These are phyloP conservation scores for Cordyceps militaris DNA, from an alignment of 2,329 filamentous ascomycete genomes.

Conservation along the genomic window DNA sequence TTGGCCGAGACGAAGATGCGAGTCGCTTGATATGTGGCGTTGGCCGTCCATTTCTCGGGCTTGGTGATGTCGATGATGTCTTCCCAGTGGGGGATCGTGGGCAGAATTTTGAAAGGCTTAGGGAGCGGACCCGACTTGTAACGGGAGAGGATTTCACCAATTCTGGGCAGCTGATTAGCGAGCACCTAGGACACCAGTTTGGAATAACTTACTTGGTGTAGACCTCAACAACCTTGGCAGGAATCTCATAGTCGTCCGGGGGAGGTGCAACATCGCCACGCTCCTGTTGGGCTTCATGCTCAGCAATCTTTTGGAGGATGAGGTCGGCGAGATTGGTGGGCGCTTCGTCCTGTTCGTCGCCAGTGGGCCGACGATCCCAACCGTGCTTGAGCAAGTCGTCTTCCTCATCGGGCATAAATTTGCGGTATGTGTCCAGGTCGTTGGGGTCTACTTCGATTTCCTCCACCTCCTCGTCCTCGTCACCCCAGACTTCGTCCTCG, in stretches of 20 bases:
- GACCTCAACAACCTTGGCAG: slow-evolving; percentile 86
- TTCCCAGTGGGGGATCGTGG: slow-evolving; percentile 85
- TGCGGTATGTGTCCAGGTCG: slow-evolving; percentile 85
- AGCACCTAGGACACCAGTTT: slow-evolving; percentile 14
- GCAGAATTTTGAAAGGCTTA: slow-evolving; percentile 95
- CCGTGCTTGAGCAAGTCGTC: slow-evolving; percentile 66
- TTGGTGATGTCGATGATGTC: slow-evolving; percentile 78
- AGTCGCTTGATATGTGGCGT: slow-evolving; percentile 79
- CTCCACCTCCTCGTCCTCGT: slow-evolving; percentile 66
- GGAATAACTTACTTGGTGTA: slow-evolving; percentile 65
- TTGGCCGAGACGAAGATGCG: slow-evolving; percentile 86
- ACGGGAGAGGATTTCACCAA: slow-evolving; percentile 79
- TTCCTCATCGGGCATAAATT: slow-evolving; percentile 71
- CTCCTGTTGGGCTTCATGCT: slow-evolving; percentile 67
- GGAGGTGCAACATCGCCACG: slow-evolving; percentile 37
- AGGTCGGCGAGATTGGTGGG: slow-evolving; percentile 82
- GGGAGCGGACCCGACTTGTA: slow-evolving; percentile 96
- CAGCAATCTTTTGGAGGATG: slow-evolving; percentile 89
- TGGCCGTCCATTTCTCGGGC: slow-evolving; percentile 67
- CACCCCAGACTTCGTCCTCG: slow-evolving; percentile 68
- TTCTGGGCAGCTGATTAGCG: slow-evolving; percentile 36
- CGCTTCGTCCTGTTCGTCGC: slow-evolving; percentile 38
- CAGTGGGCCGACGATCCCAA: slow-evolving; percentile 41
- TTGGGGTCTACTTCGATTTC: slow-evolving; percentile 79
- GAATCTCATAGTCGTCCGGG: slow-evolving; percentile 75